Percentiles rank a stretch among this genome's conserved stretches.
Evolutionary conservation across 1,284 basidiomycete genomes (phyloP).

Genomic region (Farysia itapuensis): DNA sequence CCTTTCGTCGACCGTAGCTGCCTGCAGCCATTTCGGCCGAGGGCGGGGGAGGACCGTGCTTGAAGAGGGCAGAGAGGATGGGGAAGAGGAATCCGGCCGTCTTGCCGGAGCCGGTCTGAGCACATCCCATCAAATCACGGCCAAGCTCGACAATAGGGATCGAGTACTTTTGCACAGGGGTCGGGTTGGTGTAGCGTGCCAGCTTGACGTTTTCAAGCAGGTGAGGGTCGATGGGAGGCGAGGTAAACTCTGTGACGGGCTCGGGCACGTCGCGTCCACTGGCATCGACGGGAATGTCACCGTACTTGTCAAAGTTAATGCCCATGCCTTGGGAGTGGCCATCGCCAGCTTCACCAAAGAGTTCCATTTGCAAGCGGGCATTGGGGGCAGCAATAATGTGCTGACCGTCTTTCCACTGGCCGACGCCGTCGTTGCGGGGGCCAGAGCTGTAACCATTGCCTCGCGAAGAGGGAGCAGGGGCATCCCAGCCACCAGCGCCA

Average conservation of each 20-base stretch:
- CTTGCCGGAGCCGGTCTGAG: slow-evolving; percentile 99
- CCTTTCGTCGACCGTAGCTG: slow-evolving; percentile 77
- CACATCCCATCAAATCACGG: slow-evolving; percentile 97
- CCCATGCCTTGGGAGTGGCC: slow-evolving; percentile 76
- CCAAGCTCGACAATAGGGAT: slow-evolving; percentile 91
- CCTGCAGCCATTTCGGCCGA: slow-evolving; percentile 64
- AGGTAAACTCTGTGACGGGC: slow-evolving; percentile 82
- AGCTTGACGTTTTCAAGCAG: slow-evolving; percentile 91
- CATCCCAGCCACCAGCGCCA: slow-evolving; percentile 43
- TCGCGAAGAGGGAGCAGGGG: slow-evolving; percentile 21
- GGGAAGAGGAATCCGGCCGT: slow-evolving; percentile 99
- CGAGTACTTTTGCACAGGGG: slow-evolving; percentile 99
- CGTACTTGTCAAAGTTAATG: slow-evolving; percentile 99
- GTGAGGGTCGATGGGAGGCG: slow-evolving; percentile 86
- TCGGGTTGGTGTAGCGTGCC: slow-evolving; percentile 91
- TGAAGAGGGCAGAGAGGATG: slow-evolving; percentile 91
- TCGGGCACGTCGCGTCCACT: slow-evolving; percentile 94
- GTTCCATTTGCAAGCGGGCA: slow-evolving; percentile 86
- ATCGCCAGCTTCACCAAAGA: slow-evolving; percentile 87
- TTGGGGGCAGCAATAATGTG: slow-evolving; percentile 81
- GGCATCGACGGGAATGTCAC: slow-evolving; percentile 98
- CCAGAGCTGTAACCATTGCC: slow-evolving; percentile 36
- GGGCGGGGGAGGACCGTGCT: slow-evolving; percentile 74
- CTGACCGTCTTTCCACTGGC: slow-evolving; percentile 84
- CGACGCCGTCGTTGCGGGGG: slow-evolving; percentile 63